Evolutionary conservation across 1,284 basidiomycete species (phyloP), one percentile per base, ranked within the genome.

Genomic region (Neolentinus lepideus): DNA sequence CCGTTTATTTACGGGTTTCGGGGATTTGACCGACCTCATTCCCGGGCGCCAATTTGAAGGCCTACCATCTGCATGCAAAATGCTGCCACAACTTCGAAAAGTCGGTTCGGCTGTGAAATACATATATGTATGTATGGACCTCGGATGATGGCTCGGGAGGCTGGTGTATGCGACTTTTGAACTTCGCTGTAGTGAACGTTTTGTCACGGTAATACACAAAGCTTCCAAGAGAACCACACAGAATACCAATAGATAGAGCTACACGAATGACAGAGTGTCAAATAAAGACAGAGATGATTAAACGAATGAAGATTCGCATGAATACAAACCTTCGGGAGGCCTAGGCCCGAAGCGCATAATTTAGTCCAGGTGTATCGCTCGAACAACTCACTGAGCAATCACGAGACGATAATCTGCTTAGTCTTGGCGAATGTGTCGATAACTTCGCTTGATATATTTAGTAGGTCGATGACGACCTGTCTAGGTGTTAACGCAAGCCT

Each of bases 401-500:
- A 66, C 1, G 65, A 55, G 29, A 69, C 63, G 22, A 69, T 57
- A 33, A 62, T 38, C 53, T 67, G 65, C 56, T 69, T 68, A 50
- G 62, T 61, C 61, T 67, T 67, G 19, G 57, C 58, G 55, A 69
- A 60, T 10, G 52, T 57, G 24, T 62, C 59, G 25, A 67, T 57
- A 11, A 58, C 54, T 24, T 57, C 57, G n/a, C 58, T 58, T 4
- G 63, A 58, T 29, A 69, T 59, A 53, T 66, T 64, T 48, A 69
- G 62, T 46, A 69, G 65, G 53, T 68, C 68, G 21, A 69, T 66
- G 16, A 69, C 69, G 27, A 71, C 64, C 46, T 68, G 67, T 16
- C 63, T 61, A 3, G 70, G 69, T 14, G 66, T 68, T 59, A 71
- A 62, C 0, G 70, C 69, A 3, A 73, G 63, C 66, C 65, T 66